A percentile compares a stretch with the other conserved stretches of the same genome.
phyloP scores from a whole-genome alignment of 805 yeast species.

The Spathaspora passalidarum region DNA sequence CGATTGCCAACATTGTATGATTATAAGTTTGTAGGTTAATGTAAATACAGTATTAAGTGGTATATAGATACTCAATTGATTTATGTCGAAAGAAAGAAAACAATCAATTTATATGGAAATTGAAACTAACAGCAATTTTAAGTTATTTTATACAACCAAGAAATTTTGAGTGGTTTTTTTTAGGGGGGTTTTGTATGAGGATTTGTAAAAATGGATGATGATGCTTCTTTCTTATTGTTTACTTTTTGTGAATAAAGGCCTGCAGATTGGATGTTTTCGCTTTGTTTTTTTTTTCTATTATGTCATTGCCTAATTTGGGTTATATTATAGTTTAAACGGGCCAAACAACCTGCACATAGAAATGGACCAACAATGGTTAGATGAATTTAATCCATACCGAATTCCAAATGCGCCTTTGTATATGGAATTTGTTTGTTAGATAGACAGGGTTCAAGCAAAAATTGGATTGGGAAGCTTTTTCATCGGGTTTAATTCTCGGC shows the following conservation, averaged over 20 bases:
- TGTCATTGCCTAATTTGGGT: background rate
- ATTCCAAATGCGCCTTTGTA: background rate
- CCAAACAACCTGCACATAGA: background rate
- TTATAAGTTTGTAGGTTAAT: background rate
- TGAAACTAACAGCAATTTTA: background rate
- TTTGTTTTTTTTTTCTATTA: background rate
- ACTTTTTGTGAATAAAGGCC: background rate
- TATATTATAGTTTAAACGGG: background rate
- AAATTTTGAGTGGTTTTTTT: background rate
- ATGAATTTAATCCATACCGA: background rate
- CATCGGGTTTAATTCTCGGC: no score
- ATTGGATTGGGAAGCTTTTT: no score
- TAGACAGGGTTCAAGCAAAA: no score
- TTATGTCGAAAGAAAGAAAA: background rate
- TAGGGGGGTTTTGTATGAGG: background rate
- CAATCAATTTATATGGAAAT: background rate
- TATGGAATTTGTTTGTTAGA: background rate
- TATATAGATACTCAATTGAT: background rate
- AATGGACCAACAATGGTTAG: background rate
- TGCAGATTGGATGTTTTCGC: background rate
- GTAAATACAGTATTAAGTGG: background rate
- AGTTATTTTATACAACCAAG: background rate
- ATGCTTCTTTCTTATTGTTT: background rate
- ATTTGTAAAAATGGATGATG: background rate
- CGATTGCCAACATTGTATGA: conserved; percentile 55